Percentiles rank a stretch among this genome's conserved stretches.
These are phyloP conservation scores for Cladosporium sp. DNA, from an alignment of 2,329 filamentous ascomycete genomes.

Conservation along the genomic window DNA sequence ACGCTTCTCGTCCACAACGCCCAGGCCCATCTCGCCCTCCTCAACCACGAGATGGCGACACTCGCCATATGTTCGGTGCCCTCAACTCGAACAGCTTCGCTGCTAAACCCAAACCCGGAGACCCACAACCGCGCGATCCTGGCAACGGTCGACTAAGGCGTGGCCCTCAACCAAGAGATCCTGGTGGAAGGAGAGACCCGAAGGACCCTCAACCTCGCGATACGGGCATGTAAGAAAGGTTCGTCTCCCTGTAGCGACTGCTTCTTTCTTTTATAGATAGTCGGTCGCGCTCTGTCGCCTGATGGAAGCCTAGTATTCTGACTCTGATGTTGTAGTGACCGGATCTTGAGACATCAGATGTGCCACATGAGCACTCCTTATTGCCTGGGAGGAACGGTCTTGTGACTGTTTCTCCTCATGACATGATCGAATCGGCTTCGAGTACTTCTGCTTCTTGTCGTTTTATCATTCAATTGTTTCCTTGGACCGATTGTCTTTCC, in stretches of 20 bases:
- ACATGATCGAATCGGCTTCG: background rate
- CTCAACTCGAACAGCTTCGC: background rate
- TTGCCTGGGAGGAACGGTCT: background rate
- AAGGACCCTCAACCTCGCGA: slow-evolving; percentile 17
- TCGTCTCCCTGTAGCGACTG: background rate
- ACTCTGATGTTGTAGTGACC: background rate
- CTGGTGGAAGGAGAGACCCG: slow-evolving; percentile 7
- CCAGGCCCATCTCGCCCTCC: background rate
- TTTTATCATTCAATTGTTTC: background rate
- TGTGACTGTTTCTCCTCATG: background rate
- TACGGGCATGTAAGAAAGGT: slow-evolving; percentile 6
- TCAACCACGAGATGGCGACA: slow-evolving; percentile 6
- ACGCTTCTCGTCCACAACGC: background rate
- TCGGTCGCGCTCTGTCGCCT: background rate
- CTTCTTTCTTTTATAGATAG: background rate
- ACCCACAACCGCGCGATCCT: slow-evolving; percentile 1
- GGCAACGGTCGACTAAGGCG: background rate
- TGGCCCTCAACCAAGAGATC: slow-evolving; percentile 16
- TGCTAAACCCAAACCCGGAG: background rate
- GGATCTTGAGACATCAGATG: background rate
- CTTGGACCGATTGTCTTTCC: background rate
- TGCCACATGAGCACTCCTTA: background rate
- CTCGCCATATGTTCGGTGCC: background rate
- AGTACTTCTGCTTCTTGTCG: background rate
- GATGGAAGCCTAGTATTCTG: background rate